phyloP scores from a whole-genome alignment of 371 early-diverging fungal genomes.

The Rhizomucor pusillus region DNA sequence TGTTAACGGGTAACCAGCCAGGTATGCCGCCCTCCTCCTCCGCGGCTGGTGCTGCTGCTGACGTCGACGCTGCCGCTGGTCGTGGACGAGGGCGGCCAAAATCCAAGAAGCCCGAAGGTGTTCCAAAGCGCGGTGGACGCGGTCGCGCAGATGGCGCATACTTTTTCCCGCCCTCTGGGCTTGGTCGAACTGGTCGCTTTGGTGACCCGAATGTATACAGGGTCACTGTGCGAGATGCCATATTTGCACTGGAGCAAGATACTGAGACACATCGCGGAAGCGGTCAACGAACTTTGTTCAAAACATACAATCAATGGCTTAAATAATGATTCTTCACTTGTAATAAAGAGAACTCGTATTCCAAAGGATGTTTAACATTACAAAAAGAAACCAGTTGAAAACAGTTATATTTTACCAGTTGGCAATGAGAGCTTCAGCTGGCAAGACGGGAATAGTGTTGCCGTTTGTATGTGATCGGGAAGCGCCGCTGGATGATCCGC shows the following conservation, averaged over 20 bases:
- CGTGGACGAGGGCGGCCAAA: constrained; percentile 43
- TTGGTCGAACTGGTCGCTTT: constrained; percentile 30
- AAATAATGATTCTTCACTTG: constrained; percentile 7
- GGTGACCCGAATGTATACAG: constrained; percentile 48
- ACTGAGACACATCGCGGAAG: constrained; percentile 45
- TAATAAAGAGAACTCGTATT: background rate
- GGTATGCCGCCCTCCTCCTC: constrained; percentile 15
- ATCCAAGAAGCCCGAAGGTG: constrained; percentile 14
- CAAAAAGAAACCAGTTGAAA: background rate
- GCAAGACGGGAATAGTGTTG: background rate
- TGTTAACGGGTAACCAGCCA: constrained; percentile 55
- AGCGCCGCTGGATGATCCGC: too few relatives aligned
- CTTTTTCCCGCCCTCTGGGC: constrained; percentile 38
- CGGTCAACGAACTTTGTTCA: constrained; percentile 58
- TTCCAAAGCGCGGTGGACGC: constrained; percentile 12
- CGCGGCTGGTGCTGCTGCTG: background rate
- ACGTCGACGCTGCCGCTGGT: background rate
- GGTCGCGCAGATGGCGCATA: constrained; percentile 16
- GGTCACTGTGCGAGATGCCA: constrained; percentile 69
- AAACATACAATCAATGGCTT: constrained; percentile 49
- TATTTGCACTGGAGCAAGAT: constrained; percentile 73
- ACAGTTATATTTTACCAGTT: constrained; percentile 4
- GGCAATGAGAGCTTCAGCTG: constrained; percentile 6
- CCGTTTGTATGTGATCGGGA: constrained; percentile 1
- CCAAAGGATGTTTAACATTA: background rate